phyloP scores from a whole-genome alignment of 2,329 filamentous ascomycete genomes.

The Fusarium illudens region DNA sequence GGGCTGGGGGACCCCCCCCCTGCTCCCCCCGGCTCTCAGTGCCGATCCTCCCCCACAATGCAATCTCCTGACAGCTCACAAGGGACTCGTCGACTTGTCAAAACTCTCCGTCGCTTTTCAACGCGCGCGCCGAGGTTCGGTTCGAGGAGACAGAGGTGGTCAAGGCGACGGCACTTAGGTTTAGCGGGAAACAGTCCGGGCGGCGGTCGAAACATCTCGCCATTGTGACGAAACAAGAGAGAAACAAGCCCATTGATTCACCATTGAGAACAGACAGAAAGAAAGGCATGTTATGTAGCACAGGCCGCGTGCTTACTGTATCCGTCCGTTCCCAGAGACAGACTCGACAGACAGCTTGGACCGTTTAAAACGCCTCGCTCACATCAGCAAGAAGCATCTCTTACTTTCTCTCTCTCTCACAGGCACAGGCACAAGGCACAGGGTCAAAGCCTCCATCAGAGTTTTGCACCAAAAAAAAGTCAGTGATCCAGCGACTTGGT shows the following conservation, averaged over 20 bases:
- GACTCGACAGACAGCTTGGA: too few relatives aligned
- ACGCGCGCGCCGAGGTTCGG: neutral
- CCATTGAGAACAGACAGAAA: neutral
- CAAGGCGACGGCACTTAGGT: conserved; percentile 7
- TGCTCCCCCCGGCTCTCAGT: conserved; percentile 4
- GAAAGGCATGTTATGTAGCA: too few relatives aligned
- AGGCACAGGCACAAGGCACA: neutral
- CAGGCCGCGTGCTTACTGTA: neutral
- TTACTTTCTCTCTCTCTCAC: too few relatives aligned
- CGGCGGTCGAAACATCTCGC: neutral
- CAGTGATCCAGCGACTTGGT: neutral
- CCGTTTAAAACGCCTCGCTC: neutral
- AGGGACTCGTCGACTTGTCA: neutral
- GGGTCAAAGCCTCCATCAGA: neutral
- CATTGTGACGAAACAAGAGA: neutral
- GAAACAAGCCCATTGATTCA: neutral
- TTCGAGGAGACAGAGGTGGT: neutral
- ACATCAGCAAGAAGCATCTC: neutral
- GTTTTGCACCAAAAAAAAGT: conserved; percentile 3
- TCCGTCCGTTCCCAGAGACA: too few relatives aligned
- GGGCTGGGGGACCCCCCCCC: too few relatives aligned
- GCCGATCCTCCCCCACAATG: conserved; percentile 30
- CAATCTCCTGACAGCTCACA: conserved; percentile 31
- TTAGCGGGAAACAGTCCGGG: neutral
- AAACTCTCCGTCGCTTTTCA: neutral